These are phyloP conservation scores for Paramarasmius palmivorus DNA, from an alignment of 1,284 basidiomycete species.

Conservation along the genomic window DNA sequence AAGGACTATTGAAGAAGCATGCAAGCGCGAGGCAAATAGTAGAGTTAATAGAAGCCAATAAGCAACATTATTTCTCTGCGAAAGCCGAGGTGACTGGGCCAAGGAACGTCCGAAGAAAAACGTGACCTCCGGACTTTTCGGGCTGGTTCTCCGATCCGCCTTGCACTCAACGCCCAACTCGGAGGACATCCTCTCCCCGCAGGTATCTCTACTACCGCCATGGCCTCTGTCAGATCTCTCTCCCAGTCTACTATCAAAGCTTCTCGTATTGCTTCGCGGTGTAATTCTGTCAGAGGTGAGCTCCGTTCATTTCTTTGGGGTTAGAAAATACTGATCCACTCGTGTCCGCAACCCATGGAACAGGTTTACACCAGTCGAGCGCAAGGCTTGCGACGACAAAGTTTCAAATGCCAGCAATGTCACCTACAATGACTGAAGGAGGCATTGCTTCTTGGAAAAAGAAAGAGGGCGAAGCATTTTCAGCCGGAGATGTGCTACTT, in stretches of 20 bases:
- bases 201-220: constrained; percentile 8
- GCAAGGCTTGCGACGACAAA: constrained; percentile 64
- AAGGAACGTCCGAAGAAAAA: neutral
- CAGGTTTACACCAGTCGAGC: constrained; percentile 62
- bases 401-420: constrained; percentile 94
- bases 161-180: constrained; percentile 2
- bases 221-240: constrained; percentile 26
- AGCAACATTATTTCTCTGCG: neutral
- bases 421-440: constrained; percentile 98
- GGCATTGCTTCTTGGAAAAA: constrained; percentile 94
- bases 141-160: neutral
- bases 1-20: neutral
- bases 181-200: neutral
- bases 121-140: too few species aligned
- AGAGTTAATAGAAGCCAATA: neutral
- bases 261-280: neutral
- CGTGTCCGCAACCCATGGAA: neutral
- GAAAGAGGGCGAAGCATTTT: constrained; percentile 84
- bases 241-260: constrained; percentile 12
- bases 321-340: neutral
- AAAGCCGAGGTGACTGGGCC: neutral
- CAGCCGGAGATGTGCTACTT: constrained; percentile 86
- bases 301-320: neutral
- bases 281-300: neutral
- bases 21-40: neutral